Conservation (phyloP, 257 asterid species). For the Lycium barbarum region DNA sequence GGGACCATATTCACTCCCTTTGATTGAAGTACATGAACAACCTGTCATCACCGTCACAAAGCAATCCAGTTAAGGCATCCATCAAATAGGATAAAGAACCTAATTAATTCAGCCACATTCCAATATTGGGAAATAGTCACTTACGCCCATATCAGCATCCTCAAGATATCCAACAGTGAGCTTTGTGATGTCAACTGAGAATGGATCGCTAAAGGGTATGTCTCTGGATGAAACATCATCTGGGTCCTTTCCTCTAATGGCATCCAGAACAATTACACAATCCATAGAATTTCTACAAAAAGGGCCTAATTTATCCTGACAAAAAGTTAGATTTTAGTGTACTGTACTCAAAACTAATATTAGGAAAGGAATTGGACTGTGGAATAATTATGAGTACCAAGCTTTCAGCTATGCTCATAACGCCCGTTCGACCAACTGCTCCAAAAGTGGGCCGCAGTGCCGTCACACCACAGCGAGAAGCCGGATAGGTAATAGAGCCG, state of each 20-base stretch:
- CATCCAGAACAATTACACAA: constrained; percentile 74
- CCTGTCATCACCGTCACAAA: constrained; percentile 44
- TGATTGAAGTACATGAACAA: constrained; percentile 68
- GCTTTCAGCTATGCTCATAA: constrained; percentile 93
- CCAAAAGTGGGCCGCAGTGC: constrained; percentile 94
- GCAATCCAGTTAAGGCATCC: constrained; percentile 28
- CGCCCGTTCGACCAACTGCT: constrained; percentile 86
- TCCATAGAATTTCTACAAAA: constrained; percentile 88
- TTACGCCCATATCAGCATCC: constrained; percentile 93
- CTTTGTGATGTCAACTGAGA: constrained; percentile 68
- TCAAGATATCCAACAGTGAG: constrained; percentile 88
- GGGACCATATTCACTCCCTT: constrained; percentile 88
- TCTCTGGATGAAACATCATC: constrained; percentile 80
- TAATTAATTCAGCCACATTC: constrained; percentile 18
- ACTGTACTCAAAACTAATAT: constrained; percentile 26
- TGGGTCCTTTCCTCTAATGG: constrained; percentile 80
- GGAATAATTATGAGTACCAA: constrained; percentile 57
- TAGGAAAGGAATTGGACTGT: constrained; percentile 13
- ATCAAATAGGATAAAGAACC: constrained; percentile 15
- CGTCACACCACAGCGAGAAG: constrained; percentile 94
- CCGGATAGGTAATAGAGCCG: constrained; percentile 93
- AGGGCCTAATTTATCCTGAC: constrained; percentile 94
- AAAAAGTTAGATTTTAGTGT: constrained; percentile 21
- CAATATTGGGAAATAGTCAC: constrained; percentile 27
- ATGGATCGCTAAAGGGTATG: constrained; percentile 73